Evolutionary conservation across 495 filamentous ascomycete genomes (phyloP).

Genomic region (Lasiosphaeris hirsuta): DNA sequence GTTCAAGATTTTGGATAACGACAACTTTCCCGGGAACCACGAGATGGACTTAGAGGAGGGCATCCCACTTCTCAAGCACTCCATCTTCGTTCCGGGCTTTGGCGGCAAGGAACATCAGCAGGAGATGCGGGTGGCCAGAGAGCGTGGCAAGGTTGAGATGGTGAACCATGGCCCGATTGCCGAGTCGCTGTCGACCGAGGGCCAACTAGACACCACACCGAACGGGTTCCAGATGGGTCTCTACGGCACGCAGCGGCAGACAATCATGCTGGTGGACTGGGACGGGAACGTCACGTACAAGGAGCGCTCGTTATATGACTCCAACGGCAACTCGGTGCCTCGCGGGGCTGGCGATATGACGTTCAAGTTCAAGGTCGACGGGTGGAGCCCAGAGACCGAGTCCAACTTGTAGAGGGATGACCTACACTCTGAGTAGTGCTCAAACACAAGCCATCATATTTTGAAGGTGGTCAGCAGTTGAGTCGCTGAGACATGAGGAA

Average conservation of each 20-base stretch:
- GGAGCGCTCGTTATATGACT: slow-evolving; percentile 80
- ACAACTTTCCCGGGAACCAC: slow-evolving; percentile 65
- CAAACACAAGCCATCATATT: too few species aligned
- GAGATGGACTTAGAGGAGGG: slow-evolving; percentile 65
- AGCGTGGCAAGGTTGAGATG: slow-evolving; percentile 19
- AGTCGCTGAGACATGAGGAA: too few species aligned
- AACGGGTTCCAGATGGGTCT: slow-evolving; percentile 52
- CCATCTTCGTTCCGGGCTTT: slow-evolving; percentile 80
- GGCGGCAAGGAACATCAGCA: slow-evolving; percentile 48
- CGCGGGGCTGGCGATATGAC: slow-evolving; percentile 58
- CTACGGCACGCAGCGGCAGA: slow-evolving; percentile 96
- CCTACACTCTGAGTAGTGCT: too few species aligned
- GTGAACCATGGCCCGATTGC: slow-evolving; percentile 11
- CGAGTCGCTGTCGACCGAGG: slow-evolving; percentile 26
- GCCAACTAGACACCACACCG: slow-evolving; percentile 27
- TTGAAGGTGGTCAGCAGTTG: too few species aligned
- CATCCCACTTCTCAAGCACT: slow-evolving; percentile 65
- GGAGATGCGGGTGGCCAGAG: slow-evolving; percentile 49
- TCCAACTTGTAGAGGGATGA: background rate
- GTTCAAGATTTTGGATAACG: slow-evolving; percentile 62
- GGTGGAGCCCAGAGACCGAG: slow-evolving; percentile 29
- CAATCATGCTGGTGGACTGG: slow-evolving; percentile 72
- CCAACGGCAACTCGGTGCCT: slow-evolving; percentile 57
- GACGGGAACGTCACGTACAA: slow-evolving; percentile 74
- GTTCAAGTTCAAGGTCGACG: slow-evolving; percentile 62